Evolutionary conservation across 768 basidiomycete genomes (phyloP).

Genomic region (Panaeolus papilionaceus): DNA sequence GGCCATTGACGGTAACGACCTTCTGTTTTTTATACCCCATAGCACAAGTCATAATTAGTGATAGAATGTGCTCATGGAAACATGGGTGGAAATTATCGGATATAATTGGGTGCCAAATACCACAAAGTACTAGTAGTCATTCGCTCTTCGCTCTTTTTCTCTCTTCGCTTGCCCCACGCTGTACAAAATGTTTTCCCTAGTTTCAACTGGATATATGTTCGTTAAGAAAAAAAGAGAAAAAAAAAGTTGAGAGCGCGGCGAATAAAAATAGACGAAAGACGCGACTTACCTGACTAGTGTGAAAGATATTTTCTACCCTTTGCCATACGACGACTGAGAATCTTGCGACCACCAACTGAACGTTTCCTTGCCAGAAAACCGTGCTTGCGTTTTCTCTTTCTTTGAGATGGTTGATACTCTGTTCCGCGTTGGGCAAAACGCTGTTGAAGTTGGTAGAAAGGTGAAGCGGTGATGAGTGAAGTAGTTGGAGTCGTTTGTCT

Average conservation of each 20-base stretch:
- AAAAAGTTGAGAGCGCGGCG: background rate
- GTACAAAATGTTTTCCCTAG: conserved; percentile 26
- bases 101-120: conserved; percentile 14
- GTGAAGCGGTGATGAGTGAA: conserved; percentile 38
- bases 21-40: conserved; percentile 14
- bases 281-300: conserved; percentile 54
- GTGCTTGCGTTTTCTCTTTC: conserved; percentile 90
- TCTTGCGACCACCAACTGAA: conserved; percentile 71
- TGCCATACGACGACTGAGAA: conserved; percentile 69
- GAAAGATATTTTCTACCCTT: conserved; percentile 84
- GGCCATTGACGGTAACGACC: conserved; percentile 9
- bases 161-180: conserved; percentile 24
- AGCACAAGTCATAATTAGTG: conserved; percentile 15
- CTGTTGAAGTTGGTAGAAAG: conserved; percentile 51
- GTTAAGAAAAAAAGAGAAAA: background rate
- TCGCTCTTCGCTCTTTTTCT: conserved; percentile 5
- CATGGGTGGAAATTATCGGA: conserved; percentile 15
- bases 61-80: conserved; percentile 13
- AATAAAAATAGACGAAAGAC: background rate
- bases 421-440: conserved; percentile 76
- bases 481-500: conserved; percentile 35
- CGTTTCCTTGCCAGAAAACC: conserved; percentile 86
- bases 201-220: conserved; percentile 24
- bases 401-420: conserved; percentile 97
- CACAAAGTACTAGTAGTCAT: conserved; percentile 17